A percentile compares a stretch with the other conserved stretches of the same genome.
Conservation (phyloP, 2,329 filamentous ascomycete species). For the Colletotrichum orbiculare region DNA sequence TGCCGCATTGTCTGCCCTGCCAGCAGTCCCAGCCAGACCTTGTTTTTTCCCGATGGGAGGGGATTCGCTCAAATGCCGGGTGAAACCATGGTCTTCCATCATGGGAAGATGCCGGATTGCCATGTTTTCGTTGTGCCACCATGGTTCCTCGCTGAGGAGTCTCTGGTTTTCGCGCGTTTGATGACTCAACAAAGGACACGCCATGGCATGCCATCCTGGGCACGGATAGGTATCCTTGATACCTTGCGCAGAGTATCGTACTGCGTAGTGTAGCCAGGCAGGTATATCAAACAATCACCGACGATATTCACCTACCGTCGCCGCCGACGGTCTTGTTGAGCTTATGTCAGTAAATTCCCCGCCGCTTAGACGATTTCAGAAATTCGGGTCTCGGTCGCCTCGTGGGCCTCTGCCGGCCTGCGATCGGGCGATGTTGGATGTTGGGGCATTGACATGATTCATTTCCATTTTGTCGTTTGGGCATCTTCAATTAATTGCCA, state of each 20-base stretch:
- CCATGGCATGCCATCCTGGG: not conserved
- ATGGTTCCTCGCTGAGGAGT: conserved; percentile 14
- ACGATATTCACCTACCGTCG: conserved; percentile 5
- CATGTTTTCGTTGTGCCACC: conserved; percentile 24
- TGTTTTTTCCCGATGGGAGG: not conserved
- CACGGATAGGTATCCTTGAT: too few relatives aligned
- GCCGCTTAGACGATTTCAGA: conserved; percentile 20
- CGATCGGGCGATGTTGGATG: conserved; percentile 20
- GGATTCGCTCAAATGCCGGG: conserved; percentile 11
- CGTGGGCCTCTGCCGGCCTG: not conserved
- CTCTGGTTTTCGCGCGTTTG: conserved; percentile 23
- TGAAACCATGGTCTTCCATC: conserved; percentile 20
- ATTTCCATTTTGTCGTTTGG: conserved; percentile 18
- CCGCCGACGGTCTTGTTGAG: conserved; percentile 4
- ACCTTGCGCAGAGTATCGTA: too few relatives aligned
- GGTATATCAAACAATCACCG: conserved; percentile 8
- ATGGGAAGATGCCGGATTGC: conserved; percentile 30
- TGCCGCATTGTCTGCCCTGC: not conserved
- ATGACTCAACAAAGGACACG: conserved; percentile 22
- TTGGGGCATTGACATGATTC: conserved; percentile 13
- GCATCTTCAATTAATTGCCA: conserved; percentile 11
- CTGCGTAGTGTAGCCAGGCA: too few relatives aligned
- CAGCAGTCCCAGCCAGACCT: conserved; percentile 2
- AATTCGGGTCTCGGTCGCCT: conserved; percentile 28
- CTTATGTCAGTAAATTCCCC: conserved; percentile 35